Evolutionary conservation across 768 basidiomycete species (phyloP), one percentile per base, ranked within the genome.

Genomic region (Hericium rajendrae): DNA sequence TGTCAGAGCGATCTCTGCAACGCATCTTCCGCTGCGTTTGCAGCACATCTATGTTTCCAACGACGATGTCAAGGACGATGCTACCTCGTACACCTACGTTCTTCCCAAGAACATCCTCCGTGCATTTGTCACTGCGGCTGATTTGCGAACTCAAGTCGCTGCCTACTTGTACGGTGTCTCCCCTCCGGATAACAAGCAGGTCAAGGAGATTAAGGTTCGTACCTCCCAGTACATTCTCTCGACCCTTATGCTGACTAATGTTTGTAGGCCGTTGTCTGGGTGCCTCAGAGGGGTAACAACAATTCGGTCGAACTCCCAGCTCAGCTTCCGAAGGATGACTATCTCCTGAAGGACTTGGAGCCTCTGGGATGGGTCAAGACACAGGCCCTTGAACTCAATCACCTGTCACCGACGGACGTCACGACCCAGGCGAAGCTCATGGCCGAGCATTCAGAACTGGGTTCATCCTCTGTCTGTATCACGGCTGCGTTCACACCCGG

Each of bases 31-130:
- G 4, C 84, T 99, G 59, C 92, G 97, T 67, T 78, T 98, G 59
- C 94, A 98, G 69, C 94, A 99, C 69, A 97, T 98, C 72, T 98
- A 97, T 70, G 97, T 99, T 37, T 95, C 94, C 43, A 99, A 97
- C 67, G 97, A 99, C 66, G 95, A 99, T 67, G 94, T 99, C 67
- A 95, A 95, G 72, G 97, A 99, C 67, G 97, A 98, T 66, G 93
- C 94, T 4, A 85, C 87, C 22, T 91, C 91, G 8, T 93, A 81
- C 71, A 99, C 97, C 40, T 98, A 91, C 66, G 93, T 99, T 55
- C 77, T 99, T 54, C 94, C 97, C 28, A 99, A 99, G 80, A 99
- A 99, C 70, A 80, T 98, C 54, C 77, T 99, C 37, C 87, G 91
- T 50, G 88, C 93, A 2, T 98, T 99, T 75, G 88, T 98, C 64